phyloP scores from a whole-genome alignment of 352 stramenopile genomes.

The Phytophthora hybrid region DNA sequence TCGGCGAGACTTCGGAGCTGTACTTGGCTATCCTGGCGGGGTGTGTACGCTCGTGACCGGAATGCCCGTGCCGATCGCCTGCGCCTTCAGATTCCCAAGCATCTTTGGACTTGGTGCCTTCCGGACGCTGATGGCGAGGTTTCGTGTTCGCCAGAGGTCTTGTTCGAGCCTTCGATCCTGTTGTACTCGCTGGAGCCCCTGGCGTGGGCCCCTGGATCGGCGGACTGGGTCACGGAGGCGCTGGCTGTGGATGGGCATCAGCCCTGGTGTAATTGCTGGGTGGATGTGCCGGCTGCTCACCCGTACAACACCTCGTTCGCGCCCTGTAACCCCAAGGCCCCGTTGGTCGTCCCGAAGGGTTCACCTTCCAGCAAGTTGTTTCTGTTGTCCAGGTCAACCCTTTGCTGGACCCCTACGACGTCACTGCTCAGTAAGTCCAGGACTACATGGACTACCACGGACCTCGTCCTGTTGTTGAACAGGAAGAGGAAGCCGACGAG shows the following conservation, averaged over 20 bases:
- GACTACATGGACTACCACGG: background rate
- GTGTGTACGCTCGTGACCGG: background rate
- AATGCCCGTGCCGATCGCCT: background rate
- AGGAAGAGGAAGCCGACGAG: no score
- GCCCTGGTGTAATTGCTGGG: constrained; percentile 6
- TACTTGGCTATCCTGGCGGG: background rate
- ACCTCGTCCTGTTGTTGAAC: no score
- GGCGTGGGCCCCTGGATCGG: background rate
- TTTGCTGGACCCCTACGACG: background rate
- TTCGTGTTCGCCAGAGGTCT: background rate
- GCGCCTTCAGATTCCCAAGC: background rate
- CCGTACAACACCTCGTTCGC: no score
- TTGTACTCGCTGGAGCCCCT: constrained; percentile 7
- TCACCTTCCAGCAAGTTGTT: background rate
- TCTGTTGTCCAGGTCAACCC: background rate
- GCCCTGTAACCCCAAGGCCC: background rate
- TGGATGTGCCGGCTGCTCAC: background rate
- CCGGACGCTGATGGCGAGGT: no score
- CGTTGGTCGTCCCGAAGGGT: background rate
- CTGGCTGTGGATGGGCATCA: background rate
- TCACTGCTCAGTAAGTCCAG: background rate
- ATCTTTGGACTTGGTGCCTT: background rate
- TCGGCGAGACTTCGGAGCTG: background rate
- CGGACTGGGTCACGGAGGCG: background rate
- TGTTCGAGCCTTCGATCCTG: constrained; percentile 1